A percentile compares a stretch with the other conserved stretches of the same genome.
phyloP scores from a whole-genome alignment of 1,284 basidiomycete genomes.

The Malassezia cuniculi region DNA sequence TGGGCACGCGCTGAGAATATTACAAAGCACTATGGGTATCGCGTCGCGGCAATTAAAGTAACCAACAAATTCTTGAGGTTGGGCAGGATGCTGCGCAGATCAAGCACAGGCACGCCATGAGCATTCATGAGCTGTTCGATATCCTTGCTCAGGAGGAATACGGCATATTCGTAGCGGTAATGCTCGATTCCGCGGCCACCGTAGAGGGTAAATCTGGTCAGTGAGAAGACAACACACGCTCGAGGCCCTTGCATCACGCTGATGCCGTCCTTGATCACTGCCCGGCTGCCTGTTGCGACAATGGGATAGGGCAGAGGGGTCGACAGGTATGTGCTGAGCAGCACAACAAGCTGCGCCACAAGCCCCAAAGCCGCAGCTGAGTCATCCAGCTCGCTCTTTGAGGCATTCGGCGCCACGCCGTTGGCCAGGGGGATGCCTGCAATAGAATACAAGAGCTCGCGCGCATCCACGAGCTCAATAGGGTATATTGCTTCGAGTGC shows the following conservation, averaged over 20 bases:
- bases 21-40: constrained; percentile 1
- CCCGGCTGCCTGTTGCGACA: constrained; percentile 30
- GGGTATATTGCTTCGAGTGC: constrained; percentile 38
- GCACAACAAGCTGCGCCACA: constrained; percentile 33
- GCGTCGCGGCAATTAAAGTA: constrained; percentile 51
- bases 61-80: constrained; percentile 87
- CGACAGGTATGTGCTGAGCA: constrained; percentile 31
- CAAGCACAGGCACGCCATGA: constrained; percentile 55
- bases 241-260: constrained; percentile 39
- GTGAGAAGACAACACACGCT: constrained; percentile 10
- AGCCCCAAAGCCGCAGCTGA: constrained; percentile 22
- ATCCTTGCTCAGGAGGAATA: constrained; percentile 91
- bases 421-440: constrained; percentile 33
- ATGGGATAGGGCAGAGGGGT: constrained; percentile 35
- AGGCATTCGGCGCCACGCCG: constrained; percentile 12
- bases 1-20: background rate
- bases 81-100: constrained; percentile 87
- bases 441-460: constrained; percentile 38
- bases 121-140: constrained; percentile 55
- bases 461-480: constrained; percentile 33
- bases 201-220: constrained; percentile 57
- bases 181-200: constrained; percentile 84
- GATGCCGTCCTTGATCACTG: constrained; percentile 35
- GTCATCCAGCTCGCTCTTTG: constrained; percentile 2
- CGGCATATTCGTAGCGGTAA: constrained; percentile 93